These are phyloP conservation scores for Xerocomellus chrysenteron DNA, from an alignment of 768 basidiomycete species.

Conservation along the genomic window DNA sequence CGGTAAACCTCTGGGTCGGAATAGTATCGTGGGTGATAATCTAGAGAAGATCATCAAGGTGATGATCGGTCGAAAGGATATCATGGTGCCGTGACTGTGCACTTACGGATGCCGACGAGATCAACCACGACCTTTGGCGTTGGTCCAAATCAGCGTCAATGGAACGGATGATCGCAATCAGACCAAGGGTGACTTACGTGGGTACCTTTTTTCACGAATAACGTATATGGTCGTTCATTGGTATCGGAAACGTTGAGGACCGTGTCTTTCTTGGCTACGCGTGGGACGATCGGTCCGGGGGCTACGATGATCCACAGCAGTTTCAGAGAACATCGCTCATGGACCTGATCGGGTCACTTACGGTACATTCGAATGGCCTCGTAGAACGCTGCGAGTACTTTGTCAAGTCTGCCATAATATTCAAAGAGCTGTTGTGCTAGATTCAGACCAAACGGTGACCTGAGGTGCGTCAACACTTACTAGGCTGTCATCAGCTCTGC, in stretches of 20 bases:
- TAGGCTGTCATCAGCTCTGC: no score
- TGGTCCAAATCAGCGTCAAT: not conserved
- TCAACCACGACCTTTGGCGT: conserved; percentile 23
- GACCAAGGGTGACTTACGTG: conserved; percentile 5
- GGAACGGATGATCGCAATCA: no score
- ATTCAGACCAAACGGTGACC: no score
- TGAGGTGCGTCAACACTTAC: no score
- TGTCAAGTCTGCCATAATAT: conserved; percentile 28
- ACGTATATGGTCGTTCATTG: conserved; percentile 2
- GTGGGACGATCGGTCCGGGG: conserved; percentile 26
- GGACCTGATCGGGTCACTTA: conserved; percentile 6
- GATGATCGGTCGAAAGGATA: not conserved
- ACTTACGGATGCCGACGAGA: conserved; percentile 30
- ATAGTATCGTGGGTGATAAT: conserved; percentile 35
- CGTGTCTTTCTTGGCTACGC: conserved; percentile 28
- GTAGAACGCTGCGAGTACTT: conserved; percentile 26
- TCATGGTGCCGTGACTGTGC: not conserved
- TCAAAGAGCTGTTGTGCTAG: conserved; percentile 15
- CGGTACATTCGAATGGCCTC: conserved; percentile 33
- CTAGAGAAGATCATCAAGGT: conserved; percentile 17
- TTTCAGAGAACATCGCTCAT: not conserved
- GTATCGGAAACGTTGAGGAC: conserved; percentile 17
- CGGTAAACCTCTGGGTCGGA: conserved; percentile 35
- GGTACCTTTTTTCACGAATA: conserved; percentile 21
- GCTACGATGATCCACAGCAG: conserved; percentile 14